Conservation (phyloP, 768 basidiomycete species). For the Sistotremastrum suecicum region DNA sequence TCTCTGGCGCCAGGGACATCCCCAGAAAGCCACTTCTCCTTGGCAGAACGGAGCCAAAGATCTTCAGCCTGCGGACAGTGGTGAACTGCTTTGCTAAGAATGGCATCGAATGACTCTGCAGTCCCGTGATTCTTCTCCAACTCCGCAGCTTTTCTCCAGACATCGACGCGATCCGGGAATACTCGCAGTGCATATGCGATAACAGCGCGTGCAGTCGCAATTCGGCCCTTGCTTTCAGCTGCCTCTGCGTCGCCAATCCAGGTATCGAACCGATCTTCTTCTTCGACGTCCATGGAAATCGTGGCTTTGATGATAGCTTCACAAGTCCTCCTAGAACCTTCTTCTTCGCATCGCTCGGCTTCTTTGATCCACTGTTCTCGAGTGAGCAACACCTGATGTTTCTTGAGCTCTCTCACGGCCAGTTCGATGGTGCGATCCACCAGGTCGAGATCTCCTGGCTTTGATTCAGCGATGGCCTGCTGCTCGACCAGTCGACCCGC, state of each 20-base stretch:
- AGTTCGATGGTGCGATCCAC: constrained; percentile 86
- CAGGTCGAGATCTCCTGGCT: constrained; percentile 47
- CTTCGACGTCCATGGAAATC: constrained; percentile 85
- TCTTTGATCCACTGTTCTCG: constrained; percentile 96
- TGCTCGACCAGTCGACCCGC: constrained; percentile 89
- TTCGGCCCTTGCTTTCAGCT: constrained; percentile 55
- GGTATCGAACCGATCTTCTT: constrained; percentile 79
- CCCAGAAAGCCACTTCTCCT: constrained; percentile 87
- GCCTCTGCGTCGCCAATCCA: constrained; percentile 90
- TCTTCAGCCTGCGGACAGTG: constrained; percentile 94
- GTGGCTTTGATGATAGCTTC: constrained; percentile 95
- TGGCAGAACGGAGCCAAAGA: constrained; percentile 95
- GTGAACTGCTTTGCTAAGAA: constrained; percentile 70
- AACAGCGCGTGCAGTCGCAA: constrained; percentile 78
- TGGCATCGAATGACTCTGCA: constrained; percentile 68
- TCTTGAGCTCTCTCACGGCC: constrained; percentile 64
- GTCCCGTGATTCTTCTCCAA: constrained; percentile 87
- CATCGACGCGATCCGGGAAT: constrained; percentile 69
- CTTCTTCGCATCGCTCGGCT: constrained; percentile 80
- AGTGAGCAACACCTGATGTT: constrained; percentile 72
- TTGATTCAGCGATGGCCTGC: constrained; percentile 40
- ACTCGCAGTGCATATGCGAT: constrained; percentile 85
- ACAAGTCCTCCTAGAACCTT: constrained; percentile 74
- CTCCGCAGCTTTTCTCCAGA: constrained; percentile 89
- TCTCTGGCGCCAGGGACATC: constrained; percentile 86